Percentiles rank a stretch among this genome's conserved stretches.
Evolutionary conservation across 352 stramenopile species (phyloP).

Genomic region (Phytophthora kernoviae): DNA sequence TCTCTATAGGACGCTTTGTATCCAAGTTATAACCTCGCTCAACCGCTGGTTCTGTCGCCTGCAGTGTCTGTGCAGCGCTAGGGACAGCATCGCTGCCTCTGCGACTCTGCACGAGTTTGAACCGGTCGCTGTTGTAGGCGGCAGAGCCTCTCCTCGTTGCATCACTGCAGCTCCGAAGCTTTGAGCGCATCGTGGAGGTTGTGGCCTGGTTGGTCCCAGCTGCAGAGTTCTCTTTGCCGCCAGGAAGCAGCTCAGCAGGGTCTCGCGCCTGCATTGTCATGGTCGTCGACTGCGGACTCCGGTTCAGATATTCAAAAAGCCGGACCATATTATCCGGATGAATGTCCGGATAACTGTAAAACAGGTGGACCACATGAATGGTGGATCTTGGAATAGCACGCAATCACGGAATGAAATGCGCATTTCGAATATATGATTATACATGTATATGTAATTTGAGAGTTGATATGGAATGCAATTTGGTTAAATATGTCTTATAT

Average conservation of each 20-base stretch:
- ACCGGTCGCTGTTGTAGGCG: slow-evolving; percentile 40
- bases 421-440: too few species aligned
- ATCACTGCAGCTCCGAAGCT: slow-evolving; percentile 19
- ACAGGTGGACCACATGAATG: neutral
- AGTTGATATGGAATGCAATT: too few species aligned
- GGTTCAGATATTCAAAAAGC: slow-evolving; percentile 56
- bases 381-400: too few species aligned
- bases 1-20: slow-evolving; percentile 6
- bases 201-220: slow-evolving; percentile 1
- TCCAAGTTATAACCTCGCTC: slow-evolving; percentile 26
- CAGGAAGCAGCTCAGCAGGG: slow-evolving; percentile 21
- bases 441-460: too few species aligned
- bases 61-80: neutral
- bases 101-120: slow-evolving; percentile 44
- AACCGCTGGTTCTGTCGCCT: neutral
- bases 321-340: too few species aligned
- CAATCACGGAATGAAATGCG: too few species aligned
- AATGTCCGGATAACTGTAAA: slow-evolving; percentile 1
- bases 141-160: slow-evolving; percentile 10
- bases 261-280: slow-evolving; percentile 44
- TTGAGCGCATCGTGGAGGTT: slow-evolving; percentile 8
- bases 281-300: neutral
- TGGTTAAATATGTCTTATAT: too few species aligned
- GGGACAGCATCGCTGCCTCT: slow-evolving; percentile 18
- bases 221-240: slow-evolving; percentile 35